A percentile compares a stretch with the other conserved stretches of the same genome.
Evolutionary conservation across 2,329 filamentous ascomycete species (phyloP).

Genomic region (Trichoderma gracile): DNA sequence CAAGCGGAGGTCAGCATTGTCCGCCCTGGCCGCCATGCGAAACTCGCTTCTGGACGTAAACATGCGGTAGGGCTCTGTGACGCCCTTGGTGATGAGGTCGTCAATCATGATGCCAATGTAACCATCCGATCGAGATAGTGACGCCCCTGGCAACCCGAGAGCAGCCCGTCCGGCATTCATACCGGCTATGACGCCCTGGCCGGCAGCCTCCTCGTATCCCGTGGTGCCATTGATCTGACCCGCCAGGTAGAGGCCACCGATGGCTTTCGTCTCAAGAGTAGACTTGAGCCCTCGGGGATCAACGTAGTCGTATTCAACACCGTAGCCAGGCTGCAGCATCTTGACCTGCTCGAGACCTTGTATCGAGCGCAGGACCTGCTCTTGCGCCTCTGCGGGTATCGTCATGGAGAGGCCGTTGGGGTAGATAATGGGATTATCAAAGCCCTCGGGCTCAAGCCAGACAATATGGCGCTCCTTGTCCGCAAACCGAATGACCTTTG

Average conservation of each 20-base stretch:
- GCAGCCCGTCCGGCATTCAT: constrained; percentile 90
- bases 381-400: constrained; percentile 83
- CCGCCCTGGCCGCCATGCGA: constrained; percentile 85
- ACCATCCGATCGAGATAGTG: constrained; percentile 77
- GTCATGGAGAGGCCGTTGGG: constrained; percentile 98
- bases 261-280: constrained; percentile 93
- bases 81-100: constrained; percentile 93
- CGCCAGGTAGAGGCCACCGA: constrained; percentile 83
- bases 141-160: constrained; percentile 63
- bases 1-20: constrained; percentile 89
- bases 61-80: constrained; percentile 97
- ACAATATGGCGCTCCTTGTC: constrained; percentile 82
- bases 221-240: constrained; percentile 99
- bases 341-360: constrained; percentile 82
- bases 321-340: constrained; percentile 95
- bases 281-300: constrained; percentile 84
- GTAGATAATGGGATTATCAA: constrained; percentile 86
- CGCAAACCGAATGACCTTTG: constrained; percentile 86
- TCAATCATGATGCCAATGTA: constrained; percentile 99
- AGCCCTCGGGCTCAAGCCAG: constrained; percentile 96
- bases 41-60: constrained; percentile 96
- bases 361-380: constrained; percentile 80
- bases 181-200: constrained; percentile 87
- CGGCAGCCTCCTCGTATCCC: constrained; percentile 95
- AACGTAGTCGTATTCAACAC: constrained; percentile 98